Evolutionary conservation across 805 yeast genomes (phyloP).

Genomic region (Metschnikowia santaceciliae): DNA sequence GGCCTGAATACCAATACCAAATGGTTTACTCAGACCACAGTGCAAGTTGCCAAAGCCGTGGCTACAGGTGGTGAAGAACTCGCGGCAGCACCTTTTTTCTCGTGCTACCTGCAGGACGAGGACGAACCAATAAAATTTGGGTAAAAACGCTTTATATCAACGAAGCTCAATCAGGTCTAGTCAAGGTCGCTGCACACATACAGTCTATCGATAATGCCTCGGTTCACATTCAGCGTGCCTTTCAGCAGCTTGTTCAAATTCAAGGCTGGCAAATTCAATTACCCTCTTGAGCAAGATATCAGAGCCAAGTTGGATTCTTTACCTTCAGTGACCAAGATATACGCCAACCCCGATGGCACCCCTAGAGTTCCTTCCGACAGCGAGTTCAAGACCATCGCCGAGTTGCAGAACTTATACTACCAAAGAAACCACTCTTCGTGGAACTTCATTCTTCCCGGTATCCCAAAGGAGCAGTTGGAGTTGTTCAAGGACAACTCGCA

Average conservation of each 20-base stretch:
- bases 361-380: conserved; percentile 64
- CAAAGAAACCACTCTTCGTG: conserved; percentile 52
- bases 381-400: conserved; percentile 71
- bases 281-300: conserved; percentile 56
- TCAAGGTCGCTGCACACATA: conserved; percentile 3
- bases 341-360: conserved; percentile 72
- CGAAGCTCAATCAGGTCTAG: conserved; percentile 1
- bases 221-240: conserved; percentile 41
- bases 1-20: too few species aligned
- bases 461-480: conserved; percentile 51
- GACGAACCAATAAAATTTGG: conserved; percentile 11
- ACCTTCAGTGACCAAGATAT: conserved; percentile 62
- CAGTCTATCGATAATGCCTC: conserved; percentile 24
- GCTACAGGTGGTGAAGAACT: not conserved
- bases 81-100: conserved; percentile 2
- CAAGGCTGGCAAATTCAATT: conserved; percentile 38
- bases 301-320: conserved; percentile 57
- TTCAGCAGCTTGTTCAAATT: conserved; percentile 35
- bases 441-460: conserved; percentile 43
- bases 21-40: too few species aligned
- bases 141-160: conserved; percentile 8
- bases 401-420: conserved; percentile 57
- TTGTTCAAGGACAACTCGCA: conserved; percentile 58
- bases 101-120: conserved; percentile 1
- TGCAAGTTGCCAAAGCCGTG: too few species aligned